Base-by-base conservation (phyloP, 345 rosid genomes). In the Schrenkiella parvula region DNA sequence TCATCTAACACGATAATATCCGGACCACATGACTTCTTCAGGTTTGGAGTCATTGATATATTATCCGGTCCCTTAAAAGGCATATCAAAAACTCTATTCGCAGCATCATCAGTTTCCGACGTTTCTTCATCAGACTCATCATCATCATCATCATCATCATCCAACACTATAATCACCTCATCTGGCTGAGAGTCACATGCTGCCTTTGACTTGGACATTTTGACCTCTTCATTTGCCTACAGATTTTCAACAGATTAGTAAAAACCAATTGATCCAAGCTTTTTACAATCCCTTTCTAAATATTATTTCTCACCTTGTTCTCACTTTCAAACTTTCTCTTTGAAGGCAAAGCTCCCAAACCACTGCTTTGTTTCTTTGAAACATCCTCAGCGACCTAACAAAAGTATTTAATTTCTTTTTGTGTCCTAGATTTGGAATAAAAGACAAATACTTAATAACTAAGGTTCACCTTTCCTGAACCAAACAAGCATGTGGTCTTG, bases 281-380 rank as follows among this genome's bases (percentile, higher is more conserved):
- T 18, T 44, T 2, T 14, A 9, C 37, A 63, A 62, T 34, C 8
- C 47, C 52, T 37, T 17, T 19, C 22, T 54, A 14, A 64, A 26
- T 3, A 25, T 56, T 35, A 35, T 5, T n/a, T 37, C 21, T 63
- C 34, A 88, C 96, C 80, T 79, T 85, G 51, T 80, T 84, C n/a
- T 71, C 80, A 18, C 38, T 62, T 57, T 70, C 84, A 64, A 66
- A 66, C 59, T 78, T 85, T 69, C 83, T 86, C 82, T 85, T 87
- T 23, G 80, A 46, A 38, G 82, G 78, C 73, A 88, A 71, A 11
- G 84, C 87, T 62, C 88, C 91, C 28, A 89, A 78, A 67, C 80
- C 83, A 73, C 87, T 68, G 58, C 71, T 80, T 68, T 87, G 89
- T 70, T 84, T 87, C 89, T 82, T 85, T 46, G 66, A 80, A 78